phyloP scores from a whole-genome alignment of 78 protist species.

The Fonticula alba region DNA sequence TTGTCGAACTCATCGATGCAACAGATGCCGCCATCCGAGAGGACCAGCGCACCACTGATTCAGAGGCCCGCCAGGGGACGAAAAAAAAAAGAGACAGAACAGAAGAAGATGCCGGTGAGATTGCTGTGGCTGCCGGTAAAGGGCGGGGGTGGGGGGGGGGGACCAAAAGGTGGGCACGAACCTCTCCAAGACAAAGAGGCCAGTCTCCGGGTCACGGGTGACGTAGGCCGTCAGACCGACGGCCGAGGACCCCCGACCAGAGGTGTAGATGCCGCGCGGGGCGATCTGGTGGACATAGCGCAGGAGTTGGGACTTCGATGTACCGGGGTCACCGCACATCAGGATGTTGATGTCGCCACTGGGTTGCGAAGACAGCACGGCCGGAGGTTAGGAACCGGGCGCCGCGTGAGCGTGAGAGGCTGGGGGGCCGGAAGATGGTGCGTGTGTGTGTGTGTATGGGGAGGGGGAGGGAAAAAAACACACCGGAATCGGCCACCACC shows the following conservation, averaged over 20 bases:
- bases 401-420: too few species aligned
- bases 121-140: background rate
- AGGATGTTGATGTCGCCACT: slow-evolving; percentile 89
- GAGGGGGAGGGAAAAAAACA: too few species aligned
- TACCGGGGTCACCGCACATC: slow-evolving; percentile 97
- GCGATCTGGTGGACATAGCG: slow-evolving; percentile 82
- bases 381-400: too few species aligned
- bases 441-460: too few species aligned
- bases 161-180: background rate
- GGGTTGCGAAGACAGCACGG: too few species aligned
- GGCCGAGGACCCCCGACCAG: slow-evolving; percentile 92
- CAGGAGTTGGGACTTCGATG: slow-evolving; percentile 93
- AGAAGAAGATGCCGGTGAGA: background rate
- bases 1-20: slow-evolving; percentile 99
- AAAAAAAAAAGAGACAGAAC: background rate
- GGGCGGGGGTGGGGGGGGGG: background rate
- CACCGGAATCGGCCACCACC: slow-evolving; percentile 19
- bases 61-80: background rate
- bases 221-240: slow-evolving; percentile 99
- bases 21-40: slow-evolving; percentile 90
- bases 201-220: slow-evolving; percentile 79
- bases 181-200: slow-evolving; percentile 79
- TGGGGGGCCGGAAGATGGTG: too few species aligned
- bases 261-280: slow-evolving; percentile 96
- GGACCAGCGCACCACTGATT: slow-evolving; percentile 68